Base-by-base conservation (phyloP, 2,329 filamentous ascomycete genomes). In the Calonectria montana region DNA sequence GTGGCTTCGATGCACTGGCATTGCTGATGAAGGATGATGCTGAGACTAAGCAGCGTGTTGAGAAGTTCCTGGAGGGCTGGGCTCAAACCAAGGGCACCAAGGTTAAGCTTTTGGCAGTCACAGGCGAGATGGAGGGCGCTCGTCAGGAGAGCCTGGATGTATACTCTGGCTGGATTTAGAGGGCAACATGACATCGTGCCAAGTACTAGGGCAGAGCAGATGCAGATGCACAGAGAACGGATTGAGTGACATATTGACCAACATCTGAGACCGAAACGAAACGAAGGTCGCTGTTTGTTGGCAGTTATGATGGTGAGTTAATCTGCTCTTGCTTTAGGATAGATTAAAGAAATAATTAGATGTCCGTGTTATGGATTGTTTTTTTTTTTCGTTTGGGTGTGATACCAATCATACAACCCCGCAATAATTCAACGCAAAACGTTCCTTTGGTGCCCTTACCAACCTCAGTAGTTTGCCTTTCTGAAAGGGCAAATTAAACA, bases 1-100 rank as follows among this genome's bases (percentile, higher is more conserved):
- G 97, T 12, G 97, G 97, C 0, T 98, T 94, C 80, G 97, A 99
- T 86, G 97, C 97, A 1, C 88, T 98, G 67, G 94, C 93, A 1
- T 82, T 99, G 72, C 83, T 99, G 71, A 90, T 98, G 75, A 88
- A 89, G 78, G 94, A 98, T 78, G 91, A 94, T 65, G 87, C 87
- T 41, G 88, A 88, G 61, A 94, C 94, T 1, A 85, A 93, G 67
- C 80, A 81, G 25, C 84, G 86, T 15, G 83, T 98, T 25, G 87
- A 89, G 73, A 83, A 84, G 50, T 91, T 94, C 50, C 83, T 98
- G 70, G 85, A 84, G 23, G 84, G 85, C 29, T 98, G 95, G 92
- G 91, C 87, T 71, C 77, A 82, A 75, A 84, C 88, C 59, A 90
- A 88, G 76, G 89, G 87, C 53, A 89, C 89, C 1, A 90, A 88